Evolutionary conservation across 2,329 filamentous ascomycete species (phyloP), one percentile per base, ranked within the genome.

Genomic region (Aspergillus fischeri): DNA sequence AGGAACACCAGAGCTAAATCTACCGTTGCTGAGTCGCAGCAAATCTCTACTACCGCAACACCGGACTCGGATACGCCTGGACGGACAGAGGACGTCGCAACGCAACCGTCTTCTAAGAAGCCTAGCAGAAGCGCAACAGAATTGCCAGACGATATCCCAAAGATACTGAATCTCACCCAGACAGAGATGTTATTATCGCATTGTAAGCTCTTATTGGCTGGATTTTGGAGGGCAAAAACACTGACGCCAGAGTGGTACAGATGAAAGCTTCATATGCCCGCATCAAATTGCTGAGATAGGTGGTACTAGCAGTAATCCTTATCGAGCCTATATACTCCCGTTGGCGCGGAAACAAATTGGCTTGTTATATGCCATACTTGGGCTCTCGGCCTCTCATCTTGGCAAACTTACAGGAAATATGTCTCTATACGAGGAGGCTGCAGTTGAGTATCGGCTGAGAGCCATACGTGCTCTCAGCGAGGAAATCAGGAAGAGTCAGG

Each of bases 241-340:
- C 27, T 60, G 45, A 61, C 42, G 14, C 44, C n/a, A 24, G 8
- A 24, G n/a, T 27, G 14, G 4, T 25, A 17, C 21, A 70, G 68
- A 71, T 49, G 68, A 71, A 52, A 57, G 52, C 4, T 49, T 66
- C 6, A 67, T 71, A 38, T 70, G 67, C 44, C 65, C 67, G 3
- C 68, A 70, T 56, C 69, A 70, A 48, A 65, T 71, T 8, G 67
- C 69, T 0, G 67, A 66, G 47, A 57, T 63, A 20, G 60, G 63
- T 3, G 54, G 62, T 35, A 53, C 52, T 4, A 49, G 38, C 3
- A 60, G 67, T n/a, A 70, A 71, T 24, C 68, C 69, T 2, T 70
- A 71, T 52, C 61, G 67, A 45, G 55, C 61, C 5, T 70, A 70
- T 56, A 65, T 71, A 21, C 51, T 70, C 9, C 66, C 69, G 2